Conservation (phyloP, 225 moss, liverwort and hornwort genomes). For the Antitrichia curtipendula region DNA sequence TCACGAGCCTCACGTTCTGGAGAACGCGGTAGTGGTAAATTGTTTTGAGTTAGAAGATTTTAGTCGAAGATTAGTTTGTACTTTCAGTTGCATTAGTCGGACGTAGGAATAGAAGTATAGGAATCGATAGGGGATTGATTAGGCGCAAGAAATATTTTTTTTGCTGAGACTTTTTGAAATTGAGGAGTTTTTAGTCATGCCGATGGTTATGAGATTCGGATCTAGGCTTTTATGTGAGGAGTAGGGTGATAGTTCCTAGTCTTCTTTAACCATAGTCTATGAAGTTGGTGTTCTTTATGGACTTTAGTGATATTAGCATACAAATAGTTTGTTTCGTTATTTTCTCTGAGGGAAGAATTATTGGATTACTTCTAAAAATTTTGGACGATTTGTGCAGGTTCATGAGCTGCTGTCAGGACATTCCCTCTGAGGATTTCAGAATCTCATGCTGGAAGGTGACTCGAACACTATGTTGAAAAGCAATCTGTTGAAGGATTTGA, state of each 20-base stretch:
- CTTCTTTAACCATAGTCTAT: not conserved
- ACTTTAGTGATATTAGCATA: not conserved
- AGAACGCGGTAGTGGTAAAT: not conserved
- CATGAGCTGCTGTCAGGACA: not conserved
- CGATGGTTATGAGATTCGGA: not conserved
- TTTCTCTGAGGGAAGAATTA: not conserved
- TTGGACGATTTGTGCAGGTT: not conserved
- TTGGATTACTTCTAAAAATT: not conserved
- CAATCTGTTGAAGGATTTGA: not conserved
- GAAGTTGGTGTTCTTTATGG: not conserved
- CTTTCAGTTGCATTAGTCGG: not conserved
- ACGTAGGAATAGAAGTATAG: not conserved
- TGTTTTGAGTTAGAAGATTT: not conserved
- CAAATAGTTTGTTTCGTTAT: not conserved
- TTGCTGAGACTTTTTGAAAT: not conserved
- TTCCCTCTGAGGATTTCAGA: not conserved
- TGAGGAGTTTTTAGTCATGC: not conserved
- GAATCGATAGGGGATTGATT: not conserved
- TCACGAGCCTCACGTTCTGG: not conserved
- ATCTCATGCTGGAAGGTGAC: not conserved
- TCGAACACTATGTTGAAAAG: conserved; percentile 5
- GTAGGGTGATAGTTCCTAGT: not conserved
- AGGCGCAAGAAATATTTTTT: not conserved
- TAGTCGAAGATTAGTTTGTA: not conserved
- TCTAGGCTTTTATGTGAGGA: not conserved